Evolutionary conservation across 768 basidiomycete species (phyloP), one percentile per base, ranked within the genome.

Genomic region (Serendipita indica): DNA sequence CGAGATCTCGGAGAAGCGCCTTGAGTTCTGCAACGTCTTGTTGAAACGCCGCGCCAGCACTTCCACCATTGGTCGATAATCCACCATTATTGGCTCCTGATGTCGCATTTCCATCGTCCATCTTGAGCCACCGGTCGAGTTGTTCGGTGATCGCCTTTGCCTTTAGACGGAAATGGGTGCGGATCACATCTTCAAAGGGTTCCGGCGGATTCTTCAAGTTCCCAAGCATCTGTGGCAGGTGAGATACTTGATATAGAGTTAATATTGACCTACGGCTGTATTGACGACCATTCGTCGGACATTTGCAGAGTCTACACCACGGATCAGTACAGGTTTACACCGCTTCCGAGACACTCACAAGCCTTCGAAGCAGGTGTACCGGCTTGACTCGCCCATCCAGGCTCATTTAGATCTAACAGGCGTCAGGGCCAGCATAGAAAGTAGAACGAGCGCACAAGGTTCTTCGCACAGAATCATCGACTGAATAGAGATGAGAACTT

Each of bases 381-480:
- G 14, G 76, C 80, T 59, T 79, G 77, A 39, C 71, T 71, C 20
- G 87, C 83, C 87, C 87, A 89, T 25, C 86, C 90, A 18, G 92
- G 92, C 68, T 97, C 92, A 63, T 94, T 94, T 61, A 91, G 69
- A 68, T 92, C 49, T 54, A 30, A 22, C 7, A 54, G 30, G 20
- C 22, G 49, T 54, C 20, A 54, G 49, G 22, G 16, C 30, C 22
- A 3, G 49, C 49, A 27, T 7, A n/a, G 49, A 27, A 27, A 6
- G 6, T 6, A 4, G 16, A 43, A 43, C n/a, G 41, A 43, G 27
- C 49, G 20, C 20, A 54, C 49, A 94, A 6, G 93, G 89, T 65
- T 91, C 92, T 18, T 94, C 93, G 62, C 87, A 92, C 25, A 96
- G 73, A 63, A 96, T 94, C 88, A 97, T 90, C 14, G 89, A 90